phyloP scores from a whole-genome alignment of 306 rosid genomes.

The Rosa lucieae region DNA sequence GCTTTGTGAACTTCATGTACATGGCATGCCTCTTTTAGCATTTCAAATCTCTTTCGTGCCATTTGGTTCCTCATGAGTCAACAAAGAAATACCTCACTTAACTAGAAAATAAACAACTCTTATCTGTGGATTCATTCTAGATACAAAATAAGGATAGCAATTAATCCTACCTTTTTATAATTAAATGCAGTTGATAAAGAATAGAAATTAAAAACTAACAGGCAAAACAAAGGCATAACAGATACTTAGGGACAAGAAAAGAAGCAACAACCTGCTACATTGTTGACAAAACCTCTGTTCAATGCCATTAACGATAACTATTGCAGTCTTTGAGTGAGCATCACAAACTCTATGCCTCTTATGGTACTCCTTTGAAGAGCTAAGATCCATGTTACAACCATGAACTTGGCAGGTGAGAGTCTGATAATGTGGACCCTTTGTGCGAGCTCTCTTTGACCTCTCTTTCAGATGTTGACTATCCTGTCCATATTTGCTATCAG shows the following conservation, averaged over 20 bases:
- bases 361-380: conserved; percentile 79
- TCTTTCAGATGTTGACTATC: conserved; percentile 29
- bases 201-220: not conserved
- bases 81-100: not conserved
- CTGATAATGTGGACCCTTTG: conserved; percentile 37
- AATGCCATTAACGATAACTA: conserved; percentile 72
- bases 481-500: conserved; percentile 39
- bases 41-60: not conserved
- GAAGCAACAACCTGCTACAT: conserved; percentile 67
- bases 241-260: conserved; percentile 2
- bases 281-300: conserved; percentile 89
- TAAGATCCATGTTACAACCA: conserved; percentile 76
- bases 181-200: not conserved
- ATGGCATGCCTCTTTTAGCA: not conserved
- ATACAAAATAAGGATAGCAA: not conserved
- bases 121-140: not conserved
- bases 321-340: conserved; percentile 76
- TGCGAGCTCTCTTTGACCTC: conserved; percentile 50
- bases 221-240: not conserved
- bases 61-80: conserved; percentile 1
- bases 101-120: not conserved
- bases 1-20: not conserved
- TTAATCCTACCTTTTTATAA: not conserved
- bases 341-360: conserved; percentile 82
- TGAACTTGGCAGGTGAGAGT: conserved; percentile 70